Evolutionary conservation across 441 rosid genomes (phyloP).

Genomic region (Geranium incanum): DNA sequence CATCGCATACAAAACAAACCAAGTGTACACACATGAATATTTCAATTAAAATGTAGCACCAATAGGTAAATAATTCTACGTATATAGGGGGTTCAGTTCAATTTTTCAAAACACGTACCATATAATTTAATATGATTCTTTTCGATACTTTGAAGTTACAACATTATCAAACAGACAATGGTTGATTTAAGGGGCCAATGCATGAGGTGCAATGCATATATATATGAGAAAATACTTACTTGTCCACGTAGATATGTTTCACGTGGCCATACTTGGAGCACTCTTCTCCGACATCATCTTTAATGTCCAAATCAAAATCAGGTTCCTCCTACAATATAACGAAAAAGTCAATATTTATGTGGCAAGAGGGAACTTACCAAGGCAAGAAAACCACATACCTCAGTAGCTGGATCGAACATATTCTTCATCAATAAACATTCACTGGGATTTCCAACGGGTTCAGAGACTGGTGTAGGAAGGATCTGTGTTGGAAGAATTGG

Average conservation of each 20-base stretch:
- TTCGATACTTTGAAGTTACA: too few species aligned
- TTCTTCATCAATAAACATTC: slow-evolving; percentile 79
- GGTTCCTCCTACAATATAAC: slow-evolving; percentile 57
- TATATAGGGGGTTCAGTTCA: background rate
- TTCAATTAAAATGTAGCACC: background rate
- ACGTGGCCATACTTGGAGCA: slow-evolving; percentile 75
- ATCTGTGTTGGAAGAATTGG: slow-evolving; percentile 43
- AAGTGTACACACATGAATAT: background rate
- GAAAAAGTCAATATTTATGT: slow-evolving; percentile 12
- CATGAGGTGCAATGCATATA: too few species aligned
- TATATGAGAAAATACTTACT: slow-evolving; percentile 37
- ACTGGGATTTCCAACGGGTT: slow-evolving; percentile 64
- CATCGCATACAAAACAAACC: background rate
- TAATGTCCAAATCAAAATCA: slow-evolving; percentile 68
- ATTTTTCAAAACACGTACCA: too few species aligned
- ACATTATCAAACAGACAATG: too few species aligned
- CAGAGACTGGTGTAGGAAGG: slow-evolving; percentile 42
- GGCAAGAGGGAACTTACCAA: slow-evolving; percentile 2
- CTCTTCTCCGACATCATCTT: slow-evolving; percentile 71
- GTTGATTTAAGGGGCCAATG: too few species aligned
- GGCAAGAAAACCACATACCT: slow-evolving; percentile 38
- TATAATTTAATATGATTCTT: too few species aligned
- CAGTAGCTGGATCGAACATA: slow-evolving; percentile 81
- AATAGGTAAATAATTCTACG: background rate
- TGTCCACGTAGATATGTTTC: slow-evolving; percentile 63